Evolutionary conservation across 1,284 basidiomycete species (phyloP), one percentile per base, ranked within the genome.

Genomic region (Cutaneotrichosporon cavernicola): DNA sequence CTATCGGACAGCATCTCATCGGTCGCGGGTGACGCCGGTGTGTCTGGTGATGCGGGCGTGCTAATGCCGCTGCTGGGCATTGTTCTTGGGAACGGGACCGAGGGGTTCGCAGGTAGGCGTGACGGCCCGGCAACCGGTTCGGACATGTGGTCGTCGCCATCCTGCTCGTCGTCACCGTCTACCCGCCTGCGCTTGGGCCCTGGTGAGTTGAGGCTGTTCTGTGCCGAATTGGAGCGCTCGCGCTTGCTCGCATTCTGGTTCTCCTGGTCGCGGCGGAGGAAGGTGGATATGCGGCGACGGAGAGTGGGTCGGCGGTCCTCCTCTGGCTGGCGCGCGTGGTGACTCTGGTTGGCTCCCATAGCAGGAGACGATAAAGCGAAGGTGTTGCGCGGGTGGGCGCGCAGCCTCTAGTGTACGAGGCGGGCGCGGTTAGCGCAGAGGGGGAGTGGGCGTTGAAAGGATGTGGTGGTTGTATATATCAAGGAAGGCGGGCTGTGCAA

Each of bases 1-100:
- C 75, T 66, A 32, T 76, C 75, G 51, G 69, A 65, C 22, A 70
- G 57, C 5, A 75, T 59, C 22, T 74, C 73, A 60, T 77, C 76
- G 0, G 66, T 69, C 16, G 47, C 67, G 4, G 60, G 67, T 36
- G 47, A 66, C 21, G 57, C 46, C 26, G 59, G 50, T 47, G 32
- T 55, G 46, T 32, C 62, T 13, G 13, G 46, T 51, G 47, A 38
- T 5, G 31, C 26, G 11, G 55, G 55, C 22, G 55, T 56, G 38
- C 55, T 56, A 5, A 46, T 21, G 34, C 52, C 58, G 21, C 36
- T 53, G 56, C 55, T 22, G 31, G 21, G 22, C 22, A 57, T 43
- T 26, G 38, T 26, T 22, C 56, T 31, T 57, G 56, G 38, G 56
- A 57, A 43, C 26, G 56, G 38, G 51, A 50, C 22, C 11, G 49